Conservation (phyloP, 352 stramenopile genomes). For the Blastocystis hominis region DNA sequence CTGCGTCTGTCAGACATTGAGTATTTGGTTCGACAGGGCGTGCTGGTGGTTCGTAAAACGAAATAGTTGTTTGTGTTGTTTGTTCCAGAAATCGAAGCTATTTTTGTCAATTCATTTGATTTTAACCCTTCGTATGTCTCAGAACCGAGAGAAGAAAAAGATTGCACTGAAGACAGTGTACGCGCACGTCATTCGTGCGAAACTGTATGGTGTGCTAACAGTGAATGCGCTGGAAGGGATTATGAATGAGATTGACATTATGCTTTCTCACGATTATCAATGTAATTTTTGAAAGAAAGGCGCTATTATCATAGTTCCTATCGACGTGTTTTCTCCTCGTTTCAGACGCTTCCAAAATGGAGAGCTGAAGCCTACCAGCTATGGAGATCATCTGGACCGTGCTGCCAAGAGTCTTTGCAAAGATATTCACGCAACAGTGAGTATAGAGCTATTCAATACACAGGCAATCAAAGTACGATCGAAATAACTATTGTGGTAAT, state of each 20-base stretch:
- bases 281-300: not conserved
- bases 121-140: not conserved
- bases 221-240: slow-evolving; percentile 57
- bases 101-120: not conserved
- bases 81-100: not conserved
- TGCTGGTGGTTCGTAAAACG: not conserved
- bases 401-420: slow-evolving; percentile 55
- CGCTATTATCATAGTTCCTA: not conserved
- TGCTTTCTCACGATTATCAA: slow-evolving; percentile 33
- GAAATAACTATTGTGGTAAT: not conserved
- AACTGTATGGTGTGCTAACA: slow-evolving; percentile 52
- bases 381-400: slow-evolving; percentile 53
- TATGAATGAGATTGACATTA: slow-evolving; percentile 44
- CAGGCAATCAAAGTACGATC: slow-evolving; percentile 52
- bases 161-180: slow-evolving; percentile 48
- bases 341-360: slow-evolving; percentile 52
- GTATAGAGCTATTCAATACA: slow-evolving; percentile 55
- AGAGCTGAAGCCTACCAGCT: slow-evolving; percentile 36
- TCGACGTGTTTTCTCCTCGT: slow-evolving; percentile 39
- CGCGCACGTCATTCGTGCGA: slow-evolving; percentile 28
- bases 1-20: slow-evolving; percentile 27
- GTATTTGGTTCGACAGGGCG: slow-evolving; percentile 12
- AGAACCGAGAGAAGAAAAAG: slow-evolving; percentile 50
- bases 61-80: not conserved
- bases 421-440: slow-evolving; percentile 39